These are phyloP conservation scores for Saprolegnia diclina DNA, from an alignment of 352 stramenopile genomes.

Conservation along the genomic window DNA sequence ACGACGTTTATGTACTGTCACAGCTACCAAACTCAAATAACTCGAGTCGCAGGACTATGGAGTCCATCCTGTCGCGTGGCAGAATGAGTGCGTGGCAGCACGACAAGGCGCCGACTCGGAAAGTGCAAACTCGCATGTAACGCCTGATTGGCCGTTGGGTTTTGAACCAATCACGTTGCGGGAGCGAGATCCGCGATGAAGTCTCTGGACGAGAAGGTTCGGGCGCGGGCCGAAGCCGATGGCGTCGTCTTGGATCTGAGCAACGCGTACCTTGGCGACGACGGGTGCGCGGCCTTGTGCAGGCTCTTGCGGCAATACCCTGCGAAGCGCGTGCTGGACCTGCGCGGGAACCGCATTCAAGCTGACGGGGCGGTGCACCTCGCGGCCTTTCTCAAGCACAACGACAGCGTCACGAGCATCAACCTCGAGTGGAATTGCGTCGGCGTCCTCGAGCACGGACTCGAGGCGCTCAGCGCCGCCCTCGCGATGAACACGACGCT, in stretches of 20 bases:
- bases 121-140: background rate
- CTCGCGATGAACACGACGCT: slow-evolving; percentile 61
- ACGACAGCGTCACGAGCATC: slow-evolving; percentile 39
- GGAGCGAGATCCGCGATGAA: background rate
- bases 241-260: slow-evolving; percentile 53
- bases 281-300: slow-evolving; percentile 55
- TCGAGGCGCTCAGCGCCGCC: slow-evolving; percentile 54
- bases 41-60: too few species aligned
- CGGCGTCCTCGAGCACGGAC: slow-evolving; percentile 61
- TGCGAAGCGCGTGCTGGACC: slow-evolving; percentile 45
- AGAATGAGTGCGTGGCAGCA: too few species aligned
- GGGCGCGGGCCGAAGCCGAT: slow-evolving; percentile 16
- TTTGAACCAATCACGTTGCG: slow-evolving; percentile 11
- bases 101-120: background rate
- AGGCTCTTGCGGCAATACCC: slow-evolving; percentile 39
- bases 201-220: slow-evolving; percentile 16
- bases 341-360: slow-evolving; percentile 75
- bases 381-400: slow-evolving; percentile 52
- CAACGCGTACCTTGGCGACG: slow-evolving; percentile 65
- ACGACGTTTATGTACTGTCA: background rate
- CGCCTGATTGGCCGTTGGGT: background rate
- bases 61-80: too few species aligned
- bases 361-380: slow-evolving; percentile 45
- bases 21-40: background rate
- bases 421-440: slow-evolving; percentile 82